Evolutionary conservation across 2,329 filamentous ascomycete species (phyloP), one percentile per base, ranked within the genome.

Genomic region (Penicillium frequentans): DNA sequence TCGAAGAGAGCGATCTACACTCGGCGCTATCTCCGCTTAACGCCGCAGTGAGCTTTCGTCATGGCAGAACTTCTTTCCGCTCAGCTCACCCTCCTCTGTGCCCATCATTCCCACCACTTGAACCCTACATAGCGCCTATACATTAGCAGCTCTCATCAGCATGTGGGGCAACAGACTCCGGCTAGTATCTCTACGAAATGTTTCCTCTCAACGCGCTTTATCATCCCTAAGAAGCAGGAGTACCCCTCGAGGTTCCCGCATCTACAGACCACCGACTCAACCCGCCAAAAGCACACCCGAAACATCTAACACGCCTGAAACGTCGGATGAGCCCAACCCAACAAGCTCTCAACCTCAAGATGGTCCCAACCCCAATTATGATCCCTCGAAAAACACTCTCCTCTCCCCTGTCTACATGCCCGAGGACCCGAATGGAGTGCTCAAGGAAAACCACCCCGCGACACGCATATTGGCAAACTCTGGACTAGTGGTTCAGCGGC

Each of bases 391-490:
- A 53, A 82, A 81, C 63, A 75, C 77, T 33, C 80, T 88, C 24
- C 73, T 86, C 39, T 77, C 85, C 8, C 83, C 85, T 10, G 84
- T 88, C 2, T 75, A 85, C 62, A 82, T 87, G 26, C 84, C 85
- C 14, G 80, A 86, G 70, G 84, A 87, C 64, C 81, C 84, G 1
- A 71, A 84, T 75, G 82, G 77, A 47, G 78, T 87, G 2, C 80
- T 88, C 26, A 85, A 82, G 63, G 75, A 79, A 44, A 77, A 73
- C 1, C 86, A 88, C 62, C 85, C 85, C 0, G 84, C 85, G 1
- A 79, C 80, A 53, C 75, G 77, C 8, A 77, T 88, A 21, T 74
- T 88, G 21, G 79, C 82, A 44, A 86, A 88, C 65, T 86, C 84
- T 2, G 81, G 83, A 9, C 75, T 88, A 45, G 81, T 88, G 7